Base-by-base conservation (phyloP, 352 stramenopile genomes). In the Phytophthora macrochlamydospora region DNA sequence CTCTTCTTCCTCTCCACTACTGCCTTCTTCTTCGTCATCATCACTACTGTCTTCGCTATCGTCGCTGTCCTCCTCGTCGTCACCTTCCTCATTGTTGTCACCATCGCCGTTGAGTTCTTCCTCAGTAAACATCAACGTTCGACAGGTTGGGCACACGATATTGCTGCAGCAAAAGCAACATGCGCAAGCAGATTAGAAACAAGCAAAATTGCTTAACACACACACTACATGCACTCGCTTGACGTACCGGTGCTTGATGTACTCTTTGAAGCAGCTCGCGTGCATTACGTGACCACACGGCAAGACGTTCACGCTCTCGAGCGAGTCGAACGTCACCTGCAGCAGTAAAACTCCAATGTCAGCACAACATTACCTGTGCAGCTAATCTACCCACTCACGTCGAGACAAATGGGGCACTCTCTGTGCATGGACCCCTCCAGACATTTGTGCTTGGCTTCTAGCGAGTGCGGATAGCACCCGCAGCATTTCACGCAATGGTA, bases 401-500 rank as follows among this genome's bases (percentile, higher is more conserved):
- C 83, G 32, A 93, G 74, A 61, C 86, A 94, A 71, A 94, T 92
- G 42, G 84, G 80, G 50, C 86, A 94, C 59, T 93, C 83, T 54
- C 81, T 83, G 62, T 91, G 82, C 86, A 94, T 94, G 13, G 86
- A 90, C 40, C 75, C 81, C 61, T 91, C 75, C 35, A 94, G 68
- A 78, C 86, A 94, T 56, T 83, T 87, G 81, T 94, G 86, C 54
- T 87, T 90, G 65, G 79, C 71, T 58, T 80, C 68, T 31, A 91
- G 68, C 44, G 81, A 87, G 56, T 86, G 78, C 51, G 86, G 81
- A 55, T 92, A 94, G 71, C 86, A 94, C 2, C 86, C 86, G 52
- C 83, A 91, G 64, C 86, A 94, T 60, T 73, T 92, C 14, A 67
- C 60, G 56, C 86, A 94, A 70, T 94, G 84, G 68, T 90, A 94